Evolutionary conservation across 129 eudicot species (phyloP).

Genomic region (Flaveria robusta): DNA sequence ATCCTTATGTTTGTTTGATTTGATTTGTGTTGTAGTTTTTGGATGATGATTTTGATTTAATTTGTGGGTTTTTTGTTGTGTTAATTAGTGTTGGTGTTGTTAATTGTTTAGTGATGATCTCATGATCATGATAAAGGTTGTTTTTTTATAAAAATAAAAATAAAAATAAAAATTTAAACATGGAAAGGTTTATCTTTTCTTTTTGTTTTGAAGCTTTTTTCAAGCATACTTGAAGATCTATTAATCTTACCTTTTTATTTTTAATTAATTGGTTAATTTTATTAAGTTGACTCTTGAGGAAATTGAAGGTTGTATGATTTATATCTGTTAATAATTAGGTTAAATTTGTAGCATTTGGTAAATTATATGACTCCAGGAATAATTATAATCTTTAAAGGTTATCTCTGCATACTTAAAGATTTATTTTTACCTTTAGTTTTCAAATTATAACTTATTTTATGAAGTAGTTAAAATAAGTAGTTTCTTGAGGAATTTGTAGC

Average conservation of each 20-base stretch:
- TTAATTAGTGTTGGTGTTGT: not conserved
- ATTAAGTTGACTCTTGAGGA: not conserved
- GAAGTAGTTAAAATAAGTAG: not conserved
- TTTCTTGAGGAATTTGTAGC: not conserved
- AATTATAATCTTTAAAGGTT: not conserved
- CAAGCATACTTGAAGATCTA: no score
- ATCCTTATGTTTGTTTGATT: not conserved
- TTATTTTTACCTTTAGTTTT: not conserved
- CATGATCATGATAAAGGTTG: not conserved
- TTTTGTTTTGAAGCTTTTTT: no score
- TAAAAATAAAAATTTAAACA: no score
- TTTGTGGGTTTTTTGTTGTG: not conserved
- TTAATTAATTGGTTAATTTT: not conserved
- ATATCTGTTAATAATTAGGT: not conserved
- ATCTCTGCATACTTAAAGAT: not conserved
- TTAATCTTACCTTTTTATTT: not conserved
- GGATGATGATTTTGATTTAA: not conserved
- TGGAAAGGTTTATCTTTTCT: not conserved
- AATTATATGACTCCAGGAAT: not conserved
- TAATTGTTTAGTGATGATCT: constrained; percentile 4
- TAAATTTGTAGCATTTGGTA: not conserved
- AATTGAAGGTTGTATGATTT: not conserved
- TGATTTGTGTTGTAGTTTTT: not conserved
- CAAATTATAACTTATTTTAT: constrained; percentile 1
- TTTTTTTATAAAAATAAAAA: no score